phyloP scores from a whole-genome alignment of 2,329 filamentous ascomycete genomes.

The Calonectria henricotiae region DNA sequence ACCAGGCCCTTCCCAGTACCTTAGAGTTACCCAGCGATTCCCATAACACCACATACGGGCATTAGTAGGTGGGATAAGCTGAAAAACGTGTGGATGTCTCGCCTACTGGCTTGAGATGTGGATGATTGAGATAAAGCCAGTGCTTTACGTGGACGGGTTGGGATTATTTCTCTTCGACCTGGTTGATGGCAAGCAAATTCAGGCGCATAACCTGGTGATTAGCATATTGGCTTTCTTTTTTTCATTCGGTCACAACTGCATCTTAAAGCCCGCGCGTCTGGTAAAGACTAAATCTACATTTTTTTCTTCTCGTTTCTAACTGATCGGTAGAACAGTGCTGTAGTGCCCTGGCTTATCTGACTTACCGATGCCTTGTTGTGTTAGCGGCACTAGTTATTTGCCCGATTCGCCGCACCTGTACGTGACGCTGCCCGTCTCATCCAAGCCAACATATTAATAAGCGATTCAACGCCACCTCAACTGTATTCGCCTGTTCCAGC shows the following conservation, averaged over 20 bases:
- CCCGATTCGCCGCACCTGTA: not conserved
- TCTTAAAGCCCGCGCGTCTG: not conserved
- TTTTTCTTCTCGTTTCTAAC: no score
- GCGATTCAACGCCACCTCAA: slow-evolving; percentile 21
- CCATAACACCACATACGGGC: not conserved
- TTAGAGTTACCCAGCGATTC: not conserved
- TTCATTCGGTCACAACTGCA: not conserved
- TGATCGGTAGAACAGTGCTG: no score
- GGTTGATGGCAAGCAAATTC: not conserved
- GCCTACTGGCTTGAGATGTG: no score
- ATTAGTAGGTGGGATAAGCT: not conserved
- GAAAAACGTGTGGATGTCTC: no score
- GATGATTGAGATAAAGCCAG: not conserved
- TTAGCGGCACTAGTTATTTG: not conserved
- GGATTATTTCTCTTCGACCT: not conserved
- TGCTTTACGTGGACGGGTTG: not conserved
- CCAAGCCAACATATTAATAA: not conserved
- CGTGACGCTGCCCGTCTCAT: slow-evolving; percentile 5
- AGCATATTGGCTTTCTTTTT: not conserved
- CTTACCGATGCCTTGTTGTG: no score
- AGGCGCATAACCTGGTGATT: not conserved
- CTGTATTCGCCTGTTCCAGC: slow-evolving; percentile 26
- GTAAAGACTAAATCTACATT: not conserved
- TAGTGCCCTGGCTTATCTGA: no score
- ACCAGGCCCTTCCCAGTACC: not conserved